phyloP scores from a whole-genome alignment of 768 basidiomycete species.

The Pleurotus ostreatus region DNA sequence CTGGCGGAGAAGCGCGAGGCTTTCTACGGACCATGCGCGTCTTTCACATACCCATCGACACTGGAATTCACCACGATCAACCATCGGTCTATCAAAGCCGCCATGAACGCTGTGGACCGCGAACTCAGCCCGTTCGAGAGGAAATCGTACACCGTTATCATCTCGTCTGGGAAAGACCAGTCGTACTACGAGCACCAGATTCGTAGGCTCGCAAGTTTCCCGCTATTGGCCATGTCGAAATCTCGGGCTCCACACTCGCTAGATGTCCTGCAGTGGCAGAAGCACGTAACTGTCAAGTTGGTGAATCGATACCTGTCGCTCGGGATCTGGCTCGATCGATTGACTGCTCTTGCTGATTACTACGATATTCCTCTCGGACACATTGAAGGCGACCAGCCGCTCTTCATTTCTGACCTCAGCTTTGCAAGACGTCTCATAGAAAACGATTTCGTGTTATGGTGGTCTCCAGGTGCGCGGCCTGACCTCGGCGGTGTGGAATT shows the following conservation, averaged over 20 bases:
- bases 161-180: constrained; percentile 85
- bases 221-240: constrained; percentile 83
- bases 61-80: constrained; percentile 54
- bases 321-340: constrained; percentile 76
- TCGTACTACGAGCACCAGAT: constrained; percentile 74
- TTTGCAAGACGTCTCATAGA: constrained; percentile 84
- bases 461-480: constrained; percentile 85
- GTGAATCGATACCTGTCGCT: constrained; percentile 75
- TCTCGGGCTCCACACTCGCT: constrained; percentile 68
- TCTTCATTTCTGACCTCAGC: constrained; percentile 85
- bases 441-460: constrained; percentile 94
- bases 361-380: constrained; percentile 94
- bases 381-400: constrained; percentile 83
- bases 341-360: constrained; percentile 78
- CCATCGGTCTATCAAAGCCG: constrained; percentile 72
- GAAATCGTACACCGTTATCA: constrained; percentile 68
- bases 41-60: constrained; percentile 61
- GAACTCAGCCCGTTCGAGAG: constrained; percentile 78
- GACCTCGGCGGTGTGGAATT: constrained; percentile 94
- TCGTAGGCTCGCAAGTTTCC: constrained; percentile 77
- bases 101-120: constrained; percentile 82
- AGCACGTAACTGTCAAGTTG: constrained; percentile 79
- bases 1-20: constrained; percentile 48
- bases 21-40: constrained; percentile 33
- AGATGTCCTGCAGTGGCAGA: constrained; percentile 88